A percentile compares a stretch with the other conserved stretches of the same genome.
Conservation (phyloP, 169 alveolate genomes). For the Besnoitia besnoiti region DNA sequence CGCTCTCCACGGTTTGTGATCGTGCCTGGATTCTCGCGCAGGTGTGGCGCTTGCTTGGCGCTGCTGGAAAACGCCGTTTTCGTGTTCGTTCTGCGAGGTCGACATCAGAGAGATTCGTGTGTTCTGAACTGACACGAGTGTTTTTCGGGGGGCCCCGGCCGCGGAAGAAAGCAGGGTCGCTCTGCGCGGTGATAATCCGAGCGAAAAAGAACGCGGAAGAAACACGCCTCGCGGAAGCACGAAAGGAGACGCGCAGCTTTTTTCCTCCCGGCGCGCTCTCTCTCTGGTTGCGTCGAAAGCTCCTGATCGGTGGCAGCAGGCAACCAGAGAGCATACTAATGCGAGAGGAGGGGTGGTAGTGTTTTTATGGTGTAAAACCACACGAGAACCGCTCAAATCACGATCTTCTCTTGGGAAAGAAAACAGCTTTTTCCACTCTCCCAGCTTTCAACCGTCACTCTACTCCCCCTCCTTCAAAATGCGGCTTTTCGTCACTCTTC, state of each 20-base stretch:
- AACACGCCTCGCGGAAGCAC: not conserved
- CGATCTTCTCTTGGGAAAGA: not conserved
- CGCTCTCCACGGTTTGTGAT: no score
- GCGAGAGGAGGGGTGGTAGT: not conserved
- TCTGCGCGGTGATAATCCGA: no score
- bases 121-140: no score
- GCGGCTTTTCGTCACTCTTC: not conserved
- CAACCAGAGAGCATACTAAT: not conserved
- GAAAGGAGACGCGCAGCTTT: not conserved
- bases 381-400: not conserved
- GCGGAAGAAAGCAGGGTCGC: no score
- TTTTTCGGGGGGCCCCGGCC: no score
- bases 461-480: not conserved
- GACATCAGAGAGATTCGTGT: no score
- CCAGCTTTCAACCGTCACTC: not conserved
- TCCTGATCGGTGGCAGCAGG: not conserved
- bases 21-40: no score
- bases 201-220: not conserved
- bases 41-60: no score
- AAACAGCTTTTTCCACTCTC: not conserved
- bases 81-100: no score
- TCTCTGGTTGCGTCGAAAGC: not conserved
- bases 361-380: not conserved
- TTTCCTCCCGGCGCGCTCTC: not conserved
- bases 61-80: no score